Conservation (phyloP, 768 basidiomycete genomes). For the Dictyophora rubrovolvata region DNA sequence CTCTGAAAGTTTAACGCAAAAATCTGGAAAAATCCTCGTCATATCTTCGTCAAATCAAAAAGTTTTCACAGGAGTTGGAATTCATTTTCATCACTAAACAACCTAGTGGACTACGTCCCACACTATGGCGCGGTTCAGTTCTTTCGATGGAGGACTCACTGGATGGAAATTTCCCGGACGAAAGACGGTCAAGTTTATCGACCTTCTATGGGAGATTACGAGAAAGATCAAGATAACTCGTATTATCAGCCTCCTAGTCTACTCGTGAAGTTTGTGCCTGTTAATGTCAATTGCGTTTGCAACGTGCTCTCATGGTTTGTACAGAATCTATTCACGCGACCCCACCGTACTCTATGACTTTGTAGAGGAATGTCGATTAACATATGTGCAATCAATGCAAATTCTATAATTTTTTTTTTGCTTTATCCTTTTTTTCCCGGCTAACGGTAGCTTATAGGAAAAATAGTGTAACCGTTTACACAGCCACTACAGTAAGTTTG, state of each 20-base stretch:
- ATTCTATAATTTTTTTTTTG: background rate
- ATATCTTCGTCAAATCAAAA: constrained; percentile 32
- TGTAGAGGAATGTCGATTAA: constrained; percentile 31
- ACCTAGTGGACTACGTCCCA: constrained; percentile 33
- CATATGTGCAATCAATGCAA: constrained; percentile 29
- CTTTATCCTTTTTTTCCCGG: background rate
- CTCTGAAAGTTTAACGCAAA: constrained; percentile 28
- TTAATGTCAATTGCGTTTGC: background rate
- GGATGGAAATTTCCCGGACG: constrained; percentile 20
- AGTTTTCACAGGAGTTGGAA: constrained; percentile 31
- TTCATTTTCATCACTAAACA: constrained; percentile 16
- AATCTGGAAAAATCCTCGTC: constrained; percentile 32
- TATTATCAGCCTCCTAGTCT: background rate
- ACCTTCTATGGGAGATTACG: background rate
- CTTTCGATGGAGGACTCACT: constrained; percentile 35
- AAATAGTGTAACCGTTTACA: background rate
- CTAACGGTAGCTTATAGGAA: background rate
- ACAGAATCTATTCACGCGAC: constrained; percentile 34
- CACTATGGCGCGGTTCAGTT: constrained; percentile 31
- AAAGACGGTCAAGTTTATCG: background rate
- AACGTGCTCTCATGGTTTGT: background rate
- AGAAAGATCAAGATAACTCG: background rate
- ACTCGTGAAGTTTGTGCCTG: background rate
- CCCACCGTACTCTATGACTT: constrained; percentile 31
- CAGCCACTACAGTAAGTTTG: background rate